Evolutionary conservation across 2,329 filamentous ascomycete species (phyloP), one percentile per base, ranked within the genome.

Genomic region (Blumeria graminis): DNA sequence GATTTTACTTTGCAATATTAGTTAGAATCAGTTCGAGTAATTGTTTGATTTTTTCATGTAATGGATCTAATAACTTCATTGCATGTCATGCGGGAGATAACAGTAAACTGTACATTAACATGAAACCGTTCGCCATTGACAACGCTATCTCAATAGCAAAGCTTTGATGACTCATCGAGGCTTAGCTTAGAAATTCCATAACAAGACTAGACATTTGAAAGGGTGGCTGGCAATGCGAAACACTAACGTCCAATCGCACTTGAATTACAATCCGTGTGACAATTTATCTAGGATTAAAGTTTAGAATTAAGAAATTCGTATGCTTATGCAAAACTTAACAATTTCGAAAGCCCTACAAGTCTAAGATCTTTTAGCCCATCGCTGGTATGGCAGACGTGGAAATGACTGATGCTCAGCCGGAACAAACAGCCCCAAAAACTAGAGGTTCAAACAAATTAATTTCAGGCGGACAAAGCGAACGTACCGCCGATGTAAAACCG

Each of bases 341-440:
- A 11, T 11, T 39, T 18, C 22, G 9, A 46, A 13, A 18, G n/a
- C n/a, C n/a, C 8, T 14, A 9, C 41, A 16, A 9, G 11, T 46
- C 16, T 16, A 9, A 13, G 22, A 18, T 14, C 38, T n/a, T 11
- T 16, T n/a, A 46, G 11, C 11, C 4, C 41, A 35, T 46, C 32
- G 56, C 48, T 61, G 68, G 59, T 60, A 96, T 96, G 92, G 86
- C 89, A 58, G 92, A 98, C 71, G 82, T 96, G 55, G 88, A 95
- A 66, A 96, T 96, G 92, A 84, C 86, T 56, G 92, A 96, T 70
- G 88, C 84, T 51, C 79, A 80, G 36, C 70, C 76, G 41, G 69
- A 70, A 65, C 60, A 71, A 65, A 57, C 56, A 78, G 72, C 72
- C 18, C 71, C 71, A 16, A 71, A 74, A 32, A 85, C 81, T 69